Evolutionary conservation across 768 basidiomycete species (phyloP).

Genomic region (Hortiboletus flavorubellus): DNA sequence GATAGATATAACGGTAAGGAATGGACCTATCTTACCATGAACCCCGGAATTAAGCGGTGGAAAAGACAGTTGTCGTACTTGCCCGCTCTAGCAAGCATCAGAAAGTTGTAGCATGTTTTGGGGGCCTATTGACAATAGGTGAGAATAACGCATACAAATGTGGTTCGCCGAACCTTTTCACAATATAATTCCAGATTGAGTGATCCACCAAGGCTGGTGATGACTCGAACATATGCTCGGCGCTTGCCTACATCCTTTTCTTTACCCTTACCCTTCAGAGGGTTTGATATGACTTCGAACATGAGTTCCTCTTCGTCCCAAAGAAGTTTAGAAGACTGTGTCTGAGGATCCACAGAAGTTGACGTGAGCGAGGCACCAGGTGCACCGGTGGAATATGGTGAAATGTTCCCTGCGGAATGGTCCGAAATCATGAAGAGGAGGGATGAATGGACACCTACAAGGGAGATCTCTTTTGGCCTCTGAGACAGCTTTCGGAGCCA

Average conservation of each 20-base stretch:
- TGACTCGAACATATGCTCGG: constrained; percentile 92
- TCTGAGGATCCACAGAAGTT: constrained; percentile 81
- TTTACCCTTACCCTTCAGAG: constrained; percentile 81
- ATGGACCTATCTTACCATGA: constrained; percentile 64
- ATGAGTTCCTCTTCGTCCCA: constrained; percentile 99
- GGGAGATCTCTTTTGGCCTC: constrained; percentile 56
- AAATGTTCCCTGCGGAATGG: constrained; percentile 67
- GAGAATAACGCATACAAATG: not conserved
- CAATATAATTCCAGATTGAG: constrained; percentile 83
- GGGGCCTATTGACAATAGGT: constrained; percentile 63
- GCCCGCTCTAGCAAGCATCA: constrained; percentile 86
- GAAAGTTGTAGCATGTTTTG: constrained; percentile 97
- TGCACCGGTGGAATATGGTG: constrained; percentile 87
- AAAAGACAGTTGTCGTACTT: constrained; percentile 91
- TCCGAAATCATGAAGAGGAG: not conserved
- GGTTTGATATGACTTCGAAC: constrained; percentile 90
- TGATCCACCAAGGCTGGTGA: constrained; percentile 89
- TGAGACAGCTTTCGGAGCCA: constrained; percentile 33
- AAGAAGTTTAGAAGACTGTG: constrained; percentile 66
- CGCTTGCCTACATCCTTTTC: constrained; percentile 91
- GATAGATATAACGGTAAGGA: not conserved
- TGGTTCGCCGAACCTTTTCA: constrained; percentile 59
- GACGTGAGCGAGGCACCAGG: constrained; percentile 93
- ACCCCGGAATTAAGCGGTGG: constrained; percentile 90
- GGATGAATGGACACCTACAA: constrained; percentile 44